phyloP scores from a whole-genome alignment of 2,329 filamentous ascomycete species.

The Scedosporium boydii region DNA sequence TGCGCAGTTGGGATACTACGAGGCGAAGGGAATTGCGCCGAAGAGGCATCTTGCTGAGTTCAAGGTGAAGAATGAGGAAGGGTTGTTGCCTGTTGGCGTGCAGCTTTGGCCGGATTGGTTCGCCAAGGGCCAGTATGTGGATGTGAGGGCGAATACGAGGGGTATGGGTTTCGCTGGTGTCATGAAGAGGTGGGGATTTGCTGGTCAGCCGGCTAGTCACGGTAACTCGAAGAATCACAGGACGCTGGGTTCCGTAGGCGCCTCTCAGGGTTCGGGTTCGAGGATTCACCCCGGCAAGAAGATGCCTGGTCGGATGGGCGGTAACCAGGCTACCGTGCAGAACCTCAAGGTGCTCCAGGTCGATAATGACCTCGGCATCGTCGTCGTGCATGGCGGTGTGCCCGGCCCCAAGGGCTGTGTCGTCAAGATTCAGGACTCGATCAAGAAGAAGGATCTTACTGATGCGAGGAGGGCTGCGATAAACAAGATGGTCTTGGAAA shows the following conservation, averaged over 20 bases:
- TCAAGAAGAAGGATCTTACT: constrained; percentile 59
- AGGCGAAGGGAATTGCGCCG: constrained; percentile 68
- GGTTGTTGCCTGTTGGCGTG: constrained; percentile 67
- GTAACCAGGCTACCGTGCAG: constrained; percentile 78
- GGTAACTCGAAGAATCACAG: constrained; percentile 93
- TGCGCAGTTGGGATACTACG: constrained; percentile 80
- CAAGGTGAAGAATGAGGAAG: constrained; percentile 63
- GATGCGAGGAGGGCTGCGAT: constrained; percentile 4
- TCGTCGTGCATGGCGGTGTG: constrained; percentile 79
- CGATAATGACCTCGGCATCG: constrained; percentile 75
- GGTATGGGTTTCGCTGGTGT: constrained; percentile 94
- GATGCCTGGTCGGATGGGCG: constrained; percentile 96
- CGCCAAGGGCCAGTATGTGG: constrained; percentile 79
- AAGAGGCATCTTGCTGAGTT: constrained; percentile 84
- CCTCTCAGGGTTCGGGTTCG: constrained; percentile 83
- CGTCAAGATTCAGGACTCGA: constrained; percentile 79
- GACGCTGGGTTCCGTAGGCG: constrained; percentile 81
- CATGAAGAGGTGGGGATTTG: constrained; percentile 93
- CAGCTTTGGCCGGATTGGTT: constrained; percentile 84
- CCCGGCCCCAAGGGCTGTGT: constrained; percentile 80
- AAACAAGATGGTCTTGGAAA: constrained; percentile 28
- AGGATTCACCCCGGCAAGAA: constrained; percentile 93
- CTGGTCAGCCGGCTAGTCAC: constrained; percentile 83
- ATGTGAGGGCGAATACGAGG: constrained; percentile 67
- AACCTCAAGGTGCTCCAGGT: constrained; percentile 85